Evolutionary conservation across 225 moss, liverwort and hornwort genomes (phyloP).

Genomic region (Sphagnum contortum): DNA sequence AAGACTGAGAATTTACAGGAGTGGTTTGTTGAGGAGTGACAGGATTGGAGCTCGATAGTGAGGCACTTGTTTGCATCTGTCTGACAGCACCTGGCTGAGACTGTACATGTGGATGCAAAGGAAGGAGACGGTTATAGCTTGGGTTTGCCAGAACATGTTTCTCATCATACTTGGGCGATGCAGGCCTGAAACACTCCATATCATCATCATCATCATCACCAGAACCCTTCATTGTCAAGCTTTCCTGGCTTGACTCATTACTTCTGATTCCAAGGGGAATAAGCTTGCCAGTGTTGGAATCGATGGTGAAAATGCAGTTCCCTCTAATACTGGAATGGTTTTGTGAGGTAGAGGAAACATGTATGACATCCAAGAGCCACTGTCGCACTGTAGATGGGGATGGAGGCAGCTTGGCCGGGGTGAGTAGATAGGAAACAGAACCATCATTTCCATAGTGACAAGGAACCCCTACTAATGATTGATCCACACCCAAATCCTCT

Average conservation of each 20-base stretch:
- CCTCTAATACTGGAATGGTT: conserved; percentile 22
- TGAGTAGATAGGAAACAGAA: conserved; percentile 54
- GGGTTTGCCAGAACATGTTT: conserved; percentile 60
- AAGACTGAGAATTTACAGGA: conserved; percentile 10
- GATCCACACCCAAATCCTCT: conserved; percentile 27
- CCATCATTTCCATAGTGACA: conserved; percentile 85
- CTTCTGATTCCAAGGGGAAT: conserved; percentile 62
- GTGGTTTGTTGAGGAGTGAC: conserved; percentile 17
- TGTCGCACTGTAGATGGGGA: conserved; percentile 44
- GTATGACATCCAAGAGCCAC: conserved; percentile 54
- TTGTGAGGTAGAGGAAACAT: conserved; percentile 9
- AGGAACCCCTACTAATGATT: conserved; percentile 43
- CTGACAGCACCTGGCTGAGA: conserved; percentile 14
- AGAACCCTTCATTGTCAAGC: conserved; percentile 26
- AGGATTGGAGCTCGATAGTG: conserved; percentile 9
- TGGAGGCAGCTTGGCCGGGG: conserved; percentile 73
- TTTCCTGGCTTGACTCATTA: conserved; percentile 54
- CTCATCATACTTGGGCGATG: conserved; percentile 96
- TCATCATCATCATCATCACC: conserved; percentile 49
- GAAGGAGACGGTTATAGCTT: conserved; percentile 28
- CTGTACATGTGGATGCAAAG: conserved; percentile 19
- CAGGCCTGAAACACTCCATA: conserved; percentile 56
- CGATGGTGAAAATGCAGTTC: conserved; percentile 82
- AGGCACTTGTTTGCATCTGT: conserved; percentile 6
- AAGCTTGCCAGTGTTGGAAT: conserved; percentile 90